Percentiles rank a stretch among this genome's conserved stretches.
phyloP scores from a whole-genome alignment of 176 grass and related monocot species.

The Bonia amplexicaulis region DNA sequence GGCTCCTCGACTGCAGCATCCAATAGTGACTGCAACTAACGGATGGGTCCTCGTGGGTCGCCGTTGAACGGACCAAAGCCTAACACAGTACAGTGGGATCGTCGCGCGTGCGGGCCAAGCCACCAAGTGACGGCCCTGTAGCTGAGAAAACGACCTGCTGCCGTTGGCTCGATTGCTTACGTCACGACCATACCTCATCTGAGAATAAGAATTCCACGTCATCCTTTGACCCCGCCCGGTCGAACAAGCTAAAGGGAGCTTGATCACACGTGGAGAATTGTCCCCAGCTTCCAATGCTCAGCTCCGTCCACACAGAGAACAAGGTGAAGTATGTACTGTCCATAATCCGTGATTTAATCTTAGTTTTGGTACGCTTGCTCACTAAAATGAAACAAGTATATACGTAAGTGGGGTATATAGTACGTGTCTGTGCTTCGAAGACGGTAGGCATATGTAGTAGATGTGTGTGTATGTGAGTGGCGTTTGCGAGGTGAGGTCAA shows the following conservation, averaged over 20 bases:
- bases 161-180: background rate
- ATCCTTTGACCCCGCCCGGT: background rate
- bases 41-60: background rate
- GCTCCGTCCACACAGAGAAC: background rate
- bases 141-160: background rate
- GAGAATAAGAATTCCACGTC: background rate
- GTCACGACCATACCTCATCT: background rate
- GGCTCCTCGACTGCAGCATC: background rate
- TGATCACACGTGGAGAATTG: background rate
- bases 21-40: background rate
- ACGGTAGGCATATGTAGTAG: no score
- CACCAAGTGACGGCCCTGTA: background rate
- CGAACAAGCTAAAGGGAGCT: background rate
- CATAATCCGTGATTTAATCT: no score
- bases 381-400: no score
- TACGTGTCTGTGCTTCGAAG: no score
- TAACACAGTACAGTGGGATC: background rate
- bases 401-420: no score
- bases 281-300: background rate
- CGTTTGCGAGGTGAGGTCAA: slow-evolving; percentile 12
- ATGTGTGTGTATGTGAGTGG: no score
- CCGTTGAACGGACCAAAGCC: no score
- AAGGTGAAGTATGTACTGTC: no score
- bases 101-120: no score
- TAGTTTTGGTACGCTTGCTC: no score